These are phyloP conservation scores for Aspergillus jensenii DNA, from an alignment of 2,329 filamentous ascomycete species.

Conservation along the genomic window DNA sequence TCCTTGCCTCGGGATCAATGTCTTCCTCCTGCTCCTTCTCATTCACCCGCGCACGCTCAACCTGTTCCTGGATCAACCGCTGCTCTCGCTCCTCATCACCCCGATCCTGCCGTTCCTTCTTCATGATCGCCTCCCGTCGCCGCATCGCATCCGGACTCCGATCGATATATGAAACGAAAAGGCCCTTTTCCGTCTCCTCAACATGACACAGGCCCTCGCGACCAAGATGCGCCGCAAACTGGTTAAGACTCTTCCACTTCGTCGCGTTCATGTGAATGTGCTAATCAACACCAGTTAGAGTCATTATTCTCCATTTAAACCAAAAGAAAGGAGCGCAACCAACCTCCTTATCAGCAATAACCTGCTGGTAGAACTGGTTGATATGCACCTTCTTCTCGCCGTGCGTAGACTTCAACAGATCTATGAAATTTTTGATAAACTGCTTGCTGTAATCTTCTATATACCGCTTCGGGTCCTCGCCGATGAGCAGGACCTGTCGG, in stretches of 20 bases:
- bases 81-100: conserved; percentile 90
- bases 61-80: conserved; percentile 77
- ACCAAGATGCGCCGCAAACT: conserved; percentile 85
- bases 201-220: conserved; percentile 85
- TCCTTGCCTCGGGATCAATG: conserved; percentile 42
- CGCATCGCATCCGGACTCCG: conserved; percentile 82
- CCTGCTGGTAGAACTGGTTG: conserved; percentile 94
- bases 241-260: conserved; percentile 81
- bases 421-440: conserved; percentile 77
- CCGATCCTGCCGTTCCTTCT: conserved; percentile 83
- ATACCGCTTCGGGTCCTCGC: conserved; percentile 79
- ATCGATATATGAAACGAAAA: conserved; percentile 89
- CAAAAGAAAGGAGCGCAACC: conserved; percentile 6
- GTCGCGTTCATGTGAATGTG: conserved; percentile 95
- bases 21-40: conserved; percentile 45
- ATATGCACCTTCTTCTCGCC: conserved; percentile 86
- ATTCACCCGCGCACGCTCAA: conserved; percentile 69
- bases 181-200: conserved; percentile 80
- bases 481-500: conserved; percentile 83
- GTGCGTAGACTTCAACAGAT: conserved; percentile 76
- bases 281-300: conserved; percentile 4
- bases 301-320: neutral
- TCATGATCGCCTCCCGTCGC: conserved; percentile 74
- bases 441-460: conserved; percentile 80
- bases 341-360: conserved; percentile 75